Evolutionary conservation across 768 basidiomycete species (phyloP).

Genomic region (Cystoderma amianthinum): DNA sequence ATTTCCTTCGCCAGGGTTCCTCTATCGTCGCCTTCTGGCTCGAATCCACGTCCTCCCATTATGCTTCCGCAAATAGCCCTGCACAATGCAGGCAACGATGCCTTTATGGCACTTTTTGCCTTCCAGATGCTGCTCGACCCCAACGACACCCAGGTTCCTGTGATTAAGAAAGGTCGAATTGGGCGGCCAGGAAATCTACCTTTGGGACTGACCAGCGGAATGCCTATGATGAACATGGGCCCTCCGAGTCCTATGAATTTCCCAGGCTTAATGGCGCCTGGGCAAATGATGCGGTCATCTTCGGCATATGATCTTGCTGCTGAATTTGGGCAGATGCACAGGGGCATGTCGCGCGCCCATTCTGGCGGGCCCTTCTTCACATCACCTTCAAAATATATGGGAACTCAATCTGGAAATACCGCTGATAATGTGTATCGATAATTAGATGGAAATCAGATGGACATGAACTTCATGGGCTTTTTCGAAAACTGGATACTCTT

Average conservation of each 20-base stretch:
- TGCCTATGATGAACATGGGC: constrained; percentile 10
- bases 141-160: constrained; percentile 27
- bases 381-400: too few species aligned
- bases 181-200: constrained; percentile 1
- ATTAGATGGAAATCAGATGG: too few species aligned
- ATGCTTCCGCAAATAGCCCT: constrained; percentile 35
- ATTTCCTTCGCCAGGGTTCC: constrained; percentile 44
- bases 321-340: constrained; percentile 34
- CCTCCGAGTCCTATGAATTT: constrained; percentile 8
- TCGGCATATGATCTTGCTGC: constrained; percentile 26
- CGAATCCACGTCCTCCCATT: constrained; percentile 11
- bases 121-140: constrained; percentile 68
- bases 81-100: constrained; percentile 80
- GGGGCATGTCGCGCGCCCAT: constrained; percentile 3
- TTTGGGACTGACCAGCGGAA: constrained; percentile 3
- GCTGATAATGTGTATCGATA: too few species aligned
- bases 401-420: too few species aligned
- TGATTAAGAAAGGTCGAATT: constrained; percentile 19
- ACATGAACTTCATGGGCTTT: too few species aligned
- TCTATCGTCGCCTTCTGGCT: constrained; percentile 9
- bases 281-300: constrained; percentile 9
- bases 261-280: not conserved
- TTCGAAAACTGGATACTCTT: too few species aligned
- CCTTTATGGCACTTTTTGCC: constrained; percentile 60
- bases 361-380: not conserved